Conservation (phyloP, 176 grass and related monocot species). For the Musa schizocarpa region DNA sequence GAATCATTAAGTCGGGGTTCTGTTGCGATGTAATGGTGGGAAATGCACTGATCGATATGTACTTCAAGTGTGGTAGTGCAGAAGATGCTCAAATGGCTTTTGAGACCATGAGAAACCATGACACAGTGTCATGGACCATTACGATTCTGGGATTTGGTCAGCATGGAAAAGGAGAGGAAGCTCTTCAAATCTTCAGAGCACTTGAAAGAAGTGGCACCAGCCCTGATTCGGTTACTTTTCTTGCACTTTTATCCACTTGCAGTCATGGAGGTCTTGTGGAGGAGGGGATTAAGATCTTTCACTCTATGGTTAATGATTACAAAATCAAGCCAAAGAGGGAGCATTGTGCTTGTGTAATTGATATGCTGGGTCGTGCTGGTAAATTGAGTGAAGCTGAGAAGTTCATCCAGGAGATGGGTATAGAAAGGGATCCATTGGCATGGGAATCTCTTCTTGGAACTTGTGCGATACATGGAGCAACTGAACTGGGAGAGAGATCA, state of each 20-base stretch:
- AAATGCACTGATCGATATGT: slow-evolving; percentile 33
- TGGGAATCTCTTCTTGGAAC: slow-evolving; percentile 38
- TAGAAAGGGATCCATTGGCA: slow-evolving; percentile 36
- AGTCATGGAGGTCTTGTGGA: slow-evolving; percentile 32
- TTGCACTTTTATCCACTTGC: slow-evolving; percentile 30
- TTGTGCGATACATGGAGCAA: slow-evolving; percentile 18
- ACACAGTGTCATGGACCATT: slow-evolving; percentile 30
- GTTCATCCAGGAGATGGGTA: slow-evolving; percentile 20
- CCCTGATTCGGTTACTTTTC: slow-evolving; percentile 18
- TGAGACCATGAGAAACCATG: not conserved
- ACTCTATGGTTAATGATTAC: slow-evolving; percentile 27
- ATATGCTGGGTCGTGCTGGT: slow-evolving; percentile 29
- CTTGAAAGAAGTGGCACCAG: slow-evolving; percentile 13
- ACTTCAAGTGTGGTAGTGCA: slow-evolving; percentile 41
- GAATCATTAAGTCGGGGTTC: slow-evolving; percentile 23
- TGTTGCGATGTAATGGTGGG: slow-evolving; percentile 7
- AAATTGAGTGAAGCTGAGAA: slow-evolving; percentile 32
- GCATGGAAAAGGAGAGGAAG: slow-evolving; percentile 18
- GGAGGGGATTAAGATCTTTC: slow-evolving; percentile 29
- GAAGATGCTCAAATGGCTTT: slow-evolving; percentile 16
- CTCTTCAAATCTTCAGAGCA: slow-evolving; percentile 21
- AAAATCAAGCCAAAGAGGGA: slow-evolving; percentile 28
- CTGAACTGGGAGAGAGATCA: slow-evolving; percentile 27
- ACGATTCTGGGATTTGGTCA: slow-evolving; percentile 27
- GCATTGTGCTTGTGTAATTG: slow-evolving; percentile 40